Evolutionary conservation across 306 rosid genomes (phyloP).

Genomic region (Lathyrus tuberosus): DNA sequence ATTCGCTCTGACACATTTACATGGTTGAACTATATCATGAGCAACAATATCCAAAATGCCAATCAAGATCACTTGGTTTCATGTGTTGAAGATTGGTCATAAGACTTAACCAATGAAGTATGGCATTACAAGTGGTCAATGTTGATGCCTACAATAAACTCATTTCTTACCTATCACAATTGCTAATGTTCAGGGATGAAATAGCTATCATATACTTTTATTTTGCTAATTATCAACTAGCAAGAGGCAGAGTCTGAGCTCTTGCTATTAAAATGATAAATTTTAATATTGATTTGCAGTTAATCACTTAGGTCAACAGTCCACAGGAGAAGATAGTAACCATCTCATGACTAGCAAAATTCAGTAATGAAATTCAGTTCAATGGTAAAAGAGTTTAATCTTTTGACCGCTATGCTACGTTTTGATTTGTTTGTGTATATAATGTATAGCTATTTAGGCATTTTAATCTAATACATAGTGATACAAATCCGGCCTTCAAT

Average conservation of each 20-base stretch:
- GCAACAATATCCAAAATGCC: too few relatives aligned
- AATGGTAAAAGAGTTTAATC: slow-evolving; percentile 1
- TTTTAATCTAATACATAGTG: slow-evolving; percentile 8
- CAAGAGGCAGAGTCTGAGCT: not conserved
- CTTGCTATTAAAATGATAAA: not conserved
- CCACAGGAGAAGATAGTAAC: not conserved
- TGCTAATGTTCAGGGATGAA: too few relatives aligned
- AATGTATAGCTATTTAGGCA: slow-evolving; percentile 4
- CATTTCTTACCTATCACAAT: too few relatives aligned
- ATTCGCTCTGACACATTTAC: too few relatives aligned
- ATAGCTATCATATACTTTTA: too few relatives aligned
- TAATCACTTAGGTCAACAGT: not conserved
- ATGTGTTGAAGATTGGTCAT: too few relatives aligned
- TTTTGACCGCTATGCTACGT: slow-evolving; percentile 9
- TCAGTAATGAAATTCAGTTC: not conserved
- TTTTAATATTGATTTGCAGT: not conserved
- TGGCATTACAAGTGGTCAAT: too few relatives aligned
- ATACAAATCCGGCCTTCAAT: slow-evolving; percentile 33
- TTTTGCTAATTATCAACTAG: too few relatives aligned
- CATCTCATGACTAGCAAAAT: not conserved
- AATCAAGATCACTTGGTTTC: too few relatives aligned
- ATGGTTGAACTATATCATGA: too few relatives aligned
- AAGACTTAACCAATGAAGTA: too few relatives aligned
- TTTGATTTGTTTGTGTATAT: slow-evolving; percentile 19
- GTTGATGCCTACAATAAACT: too few relatives aligned